Conservation (phyloP, 2,329 filamentous ascomycete genomes). For the Ceratocystis ficicola region DNA sequence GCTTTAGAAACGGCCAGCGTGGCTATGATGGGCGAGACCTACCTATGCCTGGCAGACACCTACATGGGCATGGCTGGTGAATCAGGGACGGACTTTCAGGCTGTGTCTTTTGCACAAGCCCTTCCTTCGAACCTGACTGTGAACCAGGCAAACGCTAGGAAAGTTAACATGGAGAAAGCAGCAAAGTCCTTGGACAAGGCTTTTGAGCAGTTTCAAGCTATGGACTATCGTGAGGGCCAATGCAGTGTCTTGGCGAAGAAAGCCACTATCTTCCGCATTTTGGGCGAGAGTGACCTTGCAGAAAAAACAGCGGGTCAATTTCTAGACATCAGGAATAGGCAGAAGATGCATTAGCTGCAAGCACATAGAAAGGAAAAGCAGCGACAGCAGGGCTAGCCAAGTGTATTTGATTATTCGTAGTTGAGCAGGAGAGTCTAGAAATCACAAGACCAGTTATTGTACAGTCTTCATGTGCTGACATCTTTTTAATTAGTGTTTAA, state of each 20-base stretch:
- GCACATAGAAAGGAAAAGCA: too few species aligned
- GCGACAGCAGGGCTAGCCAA: too few species aligned
- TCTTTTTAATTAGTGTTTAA: too few species aligned
- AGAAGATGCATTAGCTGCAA: too few species aligned
- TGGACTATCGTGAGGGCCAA: conserved; percentile 54
- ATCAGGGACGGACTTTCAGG: conserved; percentile 24
- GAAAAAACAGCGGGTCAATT: conserved; percentile 26
- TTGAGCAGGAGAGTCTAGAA: too few species aligned
- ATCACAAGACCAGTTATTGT: too few species aligned
- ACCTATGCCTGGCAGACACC: conserved; percentile 60
- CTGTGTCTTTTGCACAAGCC: not conserved
- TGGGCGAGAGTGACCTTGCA: conserved; percentile 50
- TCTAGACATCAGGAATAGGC: not conserved
- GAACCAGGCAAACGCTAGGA: not conserved
- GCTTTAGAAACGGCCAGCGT: conserved; percentile 59
- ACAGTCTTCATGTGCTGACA: too few species aligned
- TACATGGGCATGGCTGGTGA: conserved; percentile 62
- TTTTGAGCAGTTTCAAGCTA: conserved; percentile 49
- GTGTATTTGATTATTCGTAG: too few species aligned
- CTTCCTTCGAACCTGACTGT: conserved; percentile 29
- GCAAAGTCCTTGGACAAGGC: conserved; percentile 37
- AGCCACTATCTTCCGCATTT: conserved; percentile 59
- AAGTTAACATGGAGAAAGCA: conserved; percentile 27
- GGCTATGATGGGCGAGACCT: conserved; percentile 51
- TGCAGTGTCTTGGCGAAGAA: conserved; percentile 75